These are phyloP conservation scores for Boletus reticulatus DNA, from an alignment of 768 basidiomycete species.

Conservation along the genomic window DNA sequence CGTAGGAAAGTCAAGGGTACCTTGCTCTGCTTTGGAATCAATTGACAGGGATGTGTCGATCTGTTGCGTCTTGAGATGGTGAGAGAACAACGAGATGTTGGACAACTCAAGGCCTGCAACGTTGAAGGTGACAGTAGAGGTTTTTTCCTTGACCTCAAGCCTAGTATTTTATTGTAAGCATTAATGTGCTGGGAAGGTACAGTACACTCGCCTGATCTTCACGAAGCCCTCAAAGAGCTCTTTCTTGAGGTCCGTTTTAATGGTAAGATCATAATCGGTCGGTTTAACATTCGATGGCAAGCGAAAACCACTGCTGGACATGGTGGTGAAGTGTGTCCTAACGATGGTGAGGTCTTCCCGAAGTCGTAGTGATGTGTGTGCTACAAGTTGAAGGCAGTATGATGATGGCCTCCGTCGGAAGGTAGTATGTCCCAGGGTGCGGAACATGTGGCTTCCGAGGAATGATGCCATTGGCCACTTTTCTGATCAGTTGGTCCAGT, in stretches of 20 bases:
- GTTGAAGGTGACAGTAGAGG: conserved; percentile 65
- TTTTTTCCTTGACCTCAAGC: conserved; percentile 60
- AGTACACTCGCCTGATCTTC: conserved; percentile 55
- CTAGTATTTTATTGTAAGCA: conserved; percentile 33
- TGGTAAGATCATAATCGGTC: conserved; percentile 72
- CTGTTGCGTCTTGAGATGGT: conserved; percentile 51
- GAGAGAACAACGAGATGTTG: conserved; percentile 52
- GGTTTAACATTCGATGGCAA: conserved; percentile 68
- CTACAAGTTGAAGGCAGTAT: not conserved
- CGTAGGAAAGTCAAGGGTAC: conserved; percentile 55
- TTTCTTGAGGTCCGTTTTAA: conserved; percentile 81
- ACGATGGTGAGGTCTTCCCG: not conserved
- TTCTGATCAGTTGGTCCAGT: too few relatives aligned
- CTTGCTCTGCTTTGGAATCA: conserved; percentile 64
- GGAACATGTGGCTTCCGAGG: not conserved
- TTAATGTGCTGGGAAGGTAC: not conserved
- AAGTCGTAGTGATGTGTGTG: not conserved
- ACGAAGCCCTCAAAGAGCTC: conserved; percentile 76
- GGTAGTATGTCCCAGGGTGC: conserved; percentile 1
- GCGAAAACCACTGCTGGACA: conserved; percentile 35
- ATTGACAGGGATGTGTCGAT: conserved; percentile 43
- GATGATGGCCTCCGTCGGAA: not conserved
- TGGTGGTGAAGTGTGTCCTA: conserved; percentile 9
- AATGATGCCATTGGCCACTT: conserved; percentile 12
- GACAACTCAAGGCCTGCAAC: conserved; percentile 56